A percentile compares a stretch with the other conserved stretches of the same genome.
Evolutionary conservation across 805 yeast genomes (phyloP).

Genomic region (Grigorovia yakushimaensis): DNA sequence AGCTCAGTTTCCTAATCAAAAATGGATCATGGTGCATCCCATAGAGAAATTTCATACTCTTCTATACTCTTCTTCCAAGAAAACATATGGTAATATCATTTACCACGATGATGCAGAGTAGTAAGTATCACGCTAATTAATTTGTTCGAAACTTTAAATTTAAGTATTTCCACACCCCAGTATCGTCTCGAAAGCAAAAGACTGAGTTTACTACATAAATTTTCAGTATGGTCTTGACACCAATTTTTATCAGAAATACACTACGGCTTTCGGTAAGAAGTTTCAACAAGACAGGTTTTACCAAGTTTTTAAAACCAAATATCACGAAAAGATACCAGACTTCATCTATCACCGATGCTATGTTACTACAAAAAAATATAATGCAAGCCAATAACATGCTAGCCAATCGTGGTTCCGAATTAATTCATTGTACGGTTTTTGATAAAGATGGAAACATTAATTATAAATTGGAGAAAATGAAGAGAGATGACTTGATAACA

Average conservation of each 20-base stretch:
- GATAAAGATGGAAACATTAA: conserved; percentile 59
- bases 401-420: conserved; percentile 27
- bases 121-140: too few relatives aligned
- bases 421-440: conserved; percentile 73
- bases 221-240: background rate
- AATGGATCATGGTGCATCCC: too few relatives aligned
- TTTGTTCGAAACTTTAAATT: too few relatives aligned
- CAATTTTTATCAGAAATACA: background rate
- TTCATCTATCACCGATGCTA: conserved; percentile 15
- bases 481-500: conserved; percentile 59
- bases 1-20: too few relatives aligned
- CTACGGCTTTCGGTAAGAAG: background rate
- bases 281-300: background rate
- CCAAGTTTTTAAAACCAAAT: background rate
- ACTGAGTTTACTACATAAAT: too few relatives aligned
- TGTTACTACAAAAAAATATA: conserved; percentile 31
- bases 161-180: too few relatives aligned
- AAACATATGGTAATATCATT: too few relatives aligned
- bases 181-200: too few relatives aligned
- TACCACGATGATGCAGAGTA: too few relatives aligned
- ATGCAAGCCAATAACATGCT: conserved; percentile 29
- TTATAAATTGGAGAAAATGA: conserved; percentile 62
- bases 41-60: too few relatives aligned
- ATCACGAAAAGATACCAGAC: background rate
- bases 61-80: too few relatives aligned